Evolutionary conservation across 2,329 filamentous ascomycete genomes (phyloP).

Genomic region (Claviceps maximensis): DNA sequence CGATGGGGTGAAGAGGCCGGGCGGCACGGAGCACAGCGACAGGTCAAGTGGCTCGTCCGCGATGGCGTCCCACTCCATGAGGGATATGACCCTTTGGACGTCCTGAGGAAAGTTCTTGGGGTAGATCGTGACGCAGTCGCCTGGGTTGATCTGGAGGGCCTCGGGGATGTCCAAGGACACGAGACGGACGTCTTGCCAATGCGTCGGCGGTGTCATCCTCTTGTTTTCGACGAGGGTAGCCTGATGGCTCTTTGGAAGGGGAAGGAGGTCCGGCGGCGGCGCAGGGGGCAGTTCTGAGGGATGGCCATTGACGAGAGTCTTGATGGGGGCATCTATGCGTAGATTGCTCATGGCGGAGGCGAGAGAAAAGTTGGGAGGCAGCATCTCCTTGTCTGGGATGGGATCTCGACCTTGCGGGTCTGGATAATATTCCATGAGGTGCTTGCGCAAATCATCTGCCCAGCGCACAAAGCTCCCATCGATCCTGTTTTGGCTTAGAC

Average conservation of each 20-base stretch:
- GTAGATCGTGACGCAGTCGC: slow-evolving; percentile 68
- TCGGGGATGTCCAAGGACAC: slow-evolving; percentile 41
- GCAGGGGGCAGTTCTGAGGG: slow-evolving; percentile 8
- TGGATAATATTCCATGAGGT: slow-evolving; percentile 55
- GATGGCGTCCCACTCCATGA: slow-evolving; percentile 65
- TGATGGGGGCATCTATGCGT: not conserved
- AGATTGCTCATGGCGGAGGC: slow-evolving; percentile 13
- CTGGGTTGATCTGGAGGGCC: slow-evolving; percentile 41
- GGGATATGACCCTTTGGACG: slow-evolving; percentile 61
- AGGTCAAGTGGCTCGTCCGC: slow-evolving; percentile 59
- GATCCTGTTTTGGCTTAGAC: slow-evolving; percentile 37
- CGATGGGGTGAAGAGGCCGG: slow-evolving; percentile 23
- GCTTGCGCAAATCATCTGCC: slow-evolving; percentile 52
- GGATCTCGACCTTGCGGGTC: slow-evolving; percentile 52
- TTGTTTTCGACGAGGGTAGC: slow-evolving; percentile 52
- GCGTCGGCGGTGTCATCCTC: slow-evolving; percentile 58
- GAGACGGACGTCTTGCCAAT: slow-evolving; percentile 91
- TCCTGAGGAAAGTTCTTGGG: slow-evolving; percentile 79
- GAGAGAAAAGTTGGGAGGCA: slow-evolving; percentile 56
- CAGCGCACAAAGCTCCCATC: slow-evolving; percentile 74
- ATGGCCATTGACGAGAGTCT: slow-evolving; percentile 6
- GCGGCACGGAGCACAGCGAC: slow-evolving; percentile 19
- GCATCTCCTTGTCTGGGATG: slow-evolving; percentile 59
- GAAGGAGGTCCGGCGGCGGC: slow-evolving; percentile 28
- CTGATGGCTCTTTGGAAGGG: slow-evolving; percentile 41